phyloP scores from a whole-genome alignment of 257 asterid genomes.

The Plantago ovata region DNA sequence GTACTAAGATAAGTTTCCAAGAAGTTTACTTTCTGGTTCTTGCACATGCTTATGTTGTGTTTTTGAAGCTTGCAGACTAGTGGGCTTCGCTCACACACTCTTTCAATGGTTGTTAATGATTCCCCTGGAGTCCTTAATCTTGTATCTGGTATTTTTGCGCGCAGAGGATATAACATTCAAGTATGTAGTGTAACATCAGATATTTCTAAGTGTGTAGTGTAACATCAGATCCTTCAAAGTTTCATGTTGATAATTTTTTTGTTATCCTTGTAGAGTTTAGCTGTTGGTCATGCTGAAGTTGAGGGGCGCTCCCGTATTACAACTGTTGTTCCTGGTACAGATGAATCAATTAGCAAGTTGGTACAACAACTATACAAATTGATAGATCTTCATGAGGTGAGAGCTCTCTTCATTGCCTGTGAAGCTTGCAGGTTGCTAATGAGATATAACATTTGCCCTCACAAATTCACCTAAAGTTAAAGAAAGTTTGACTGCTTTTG shows the following conservation, averaged over 20 bases:
- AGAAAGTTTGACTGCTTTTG: not conserved
- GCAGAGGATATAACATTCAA: conserved; percentile 96
- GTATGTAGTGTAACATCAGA: conserved; percentile 31
- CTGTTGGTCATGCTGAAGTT: conserved; percentile 94
- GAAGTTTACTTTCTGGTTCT: conserved; percentile 4
- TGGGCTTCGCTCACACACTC: conserved; percentile 93
- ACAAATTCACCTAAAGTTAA: conserved; percentile 1
- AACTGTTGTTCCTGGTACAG: conserved; percentile 97
- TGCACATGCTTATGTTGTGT: conserved; percentile 21
- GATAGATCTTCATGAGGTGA: conserved; percentile 93
- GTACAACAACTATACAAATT: conserved; percentile 80
- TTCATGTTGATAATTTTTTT: conserved; percentile 14
- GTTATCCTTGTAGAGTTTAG: conserved; percentile 67
- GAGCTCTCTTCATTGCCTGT: conserved; percentile 23
- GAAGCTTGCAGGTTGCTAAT: conserved; percentile 11
- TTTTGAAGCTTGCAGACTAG: conserved; percentile 54
- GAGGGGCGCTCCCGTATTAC: conserved; percentile 97
- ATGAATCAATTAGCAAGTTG: conserved; percentile 80
- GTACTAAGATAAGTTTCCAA: not conserved
- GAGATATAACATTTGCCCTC: not conserved
- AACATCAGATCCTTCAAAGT: not conserved
- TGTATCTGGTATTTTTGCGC: conserved; percentile 88
- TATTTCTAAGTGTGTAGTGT: conserved; percentile 14
- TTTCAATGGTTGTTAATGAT: conserved; percentile 91
- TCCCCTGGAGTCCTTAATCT: conserved; percentile 95